These are phyloP conservation scores for Argentina anserina DNA, from an alignment of 306 rosid species.

Conservation along the genomic window DNA sequence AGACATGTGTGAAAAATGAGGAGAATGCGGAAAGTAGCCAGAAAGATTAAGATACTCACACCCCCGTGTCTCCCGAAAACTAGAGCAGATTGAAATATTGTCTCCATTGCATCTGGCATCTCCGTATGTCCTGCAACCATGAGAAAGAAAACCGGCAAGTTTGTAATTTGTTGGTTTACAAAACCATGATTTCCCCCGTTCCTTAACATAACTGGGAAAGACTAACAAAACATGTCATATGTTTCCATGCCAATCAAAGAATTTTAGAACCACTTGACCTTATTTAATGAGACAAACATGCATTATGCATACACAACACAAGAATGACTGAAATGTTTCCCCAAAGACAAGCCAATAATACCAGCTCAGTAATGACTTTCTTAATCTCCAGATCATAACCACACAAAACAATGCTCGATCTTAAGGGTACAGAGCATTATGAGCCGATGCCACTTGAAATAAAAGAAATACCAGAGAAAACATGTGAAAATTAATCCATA, in stretches of 20 bases:
- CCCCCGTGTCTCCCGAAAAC: conserved; percentile 88
- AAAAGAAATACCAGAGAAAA: background rate
- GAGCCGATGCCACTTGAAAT: background rate
- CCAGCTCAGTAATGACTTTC: background rate
- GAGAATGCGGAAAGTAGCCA: no score
- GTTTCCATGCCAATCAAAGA: background rate
- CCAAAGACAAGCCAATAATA: background rate
- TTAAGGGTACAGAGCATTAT: background rate
- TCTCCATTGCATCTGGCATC: conserved; percentile 99
- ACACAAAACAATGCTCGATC: background rate
- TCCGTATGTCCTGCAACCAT: conserved; percentile 69
- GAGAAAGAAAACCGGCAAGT: conserved; percentile 9
- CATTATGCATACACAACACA: background rate
- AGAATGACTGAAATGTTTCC: background rate
- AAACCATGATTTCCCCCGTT: background rate
- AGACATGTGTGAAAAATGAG: background rate
- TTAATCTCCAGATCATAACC: background rate
- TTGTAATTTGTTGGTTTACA: background rate
- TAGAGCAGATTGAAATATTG: conserved; percentile 92
- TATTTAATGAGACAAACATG: background rate
- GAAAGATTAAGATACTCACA: conserved; percentile 49
- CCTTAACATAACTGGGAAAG: background rate
- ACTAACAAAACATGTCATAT: background rate
- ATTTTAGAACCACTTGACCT: background rate
- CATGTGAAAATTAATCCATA: conserved; percentile 27